Conservation (phyloP, 495 filamentous ascomycete genomes). For the Aspergillus nanangensis region DNA sequence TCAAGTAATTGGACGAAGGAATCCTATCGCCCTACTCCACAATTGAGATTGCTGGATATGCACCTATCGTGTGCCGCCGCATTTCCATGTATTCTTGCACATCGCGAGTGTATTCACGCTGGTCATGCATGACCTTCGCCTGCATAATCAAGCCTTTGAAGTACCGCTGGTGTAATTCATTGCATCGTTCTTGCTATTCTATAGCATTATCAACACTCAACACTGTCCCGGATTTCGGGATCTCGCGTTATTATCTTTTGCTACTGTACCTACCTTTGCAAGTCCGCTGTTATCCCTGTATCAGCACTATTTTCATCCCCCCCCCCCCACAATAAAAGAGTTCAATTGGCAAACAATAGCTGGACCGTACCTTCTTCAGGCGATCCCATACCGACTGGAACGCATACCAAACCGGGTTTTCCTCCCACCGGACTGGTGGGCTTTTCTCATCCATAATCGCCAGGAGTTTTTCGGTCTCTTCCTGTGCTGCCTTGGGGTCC, state of each 20-base stretch:
- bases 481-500: background rate
- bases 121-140: background rate
- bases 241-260: background rate
- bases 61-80: background rate
- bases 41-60: constrained; percentile 1
- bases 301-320: background rate
- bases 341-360: too few species aligned
- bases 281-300: background rate
- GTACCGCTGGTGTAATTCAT: background rate
- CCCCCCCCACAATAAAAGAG: too few species aligned
- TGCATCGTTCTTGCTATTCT: background rate
- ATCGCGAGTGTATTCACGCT: background rate
- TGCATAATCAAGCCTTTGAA: background rate
- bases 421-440: background rate
- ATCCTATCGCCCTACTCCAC: background rate
- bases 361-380: constrained; percentile 1
- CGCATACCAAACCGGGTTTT: background rate
- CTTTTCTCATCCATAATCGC: background rate
- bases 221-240: background rate
- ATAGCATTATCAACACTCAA: background rate
- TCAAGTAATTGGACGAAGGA: background rate
- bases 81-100: constrained; percentile 5
- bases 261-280: background rate
- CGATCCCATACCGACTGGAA: constrained; percentile 3
- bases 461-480: background rate